Base-by-base conservation (phyloP, 164 flowering plant genomes). In the Nymphaea thermarum region DNA sequence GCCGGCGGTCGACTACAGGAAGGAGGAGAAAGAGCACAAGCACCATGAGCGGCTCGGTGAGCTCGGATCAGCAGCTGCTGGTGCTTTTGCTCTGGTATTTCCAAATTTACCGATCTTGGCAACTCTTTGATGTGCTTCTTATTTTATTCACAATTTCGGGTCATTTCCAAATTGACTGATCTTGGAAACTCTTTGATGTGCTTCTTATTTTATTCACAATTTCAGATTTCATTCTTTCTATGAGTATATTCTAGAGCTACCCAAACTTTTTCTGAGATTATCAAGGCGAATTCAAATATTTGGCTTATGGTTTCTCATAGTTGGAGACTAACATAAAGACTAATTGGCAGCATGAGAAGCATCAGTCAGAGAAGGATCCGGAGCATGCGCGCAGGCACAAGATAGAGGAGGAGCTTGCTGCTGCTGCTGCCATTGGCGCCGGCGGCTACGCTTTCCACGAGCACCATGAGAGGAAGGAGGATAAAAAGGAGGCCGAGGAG, bases 1-100 rank as follows among this genome's bases (percentile, higher is more conserved):
- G 4, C 63, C 68, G 3, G 2, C 6, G 5, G 44, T 4, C 15
- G 72, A 71, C 8, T 73, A 68, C 42, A 61, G 60, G 80, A 82
- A 82, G 71, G 91, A 89, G 73, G 80, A 78, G 81, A 85, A 86
- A 78, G 85, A 89, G 69, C 89, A 86, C 82, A 89, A 85, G 77
- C 84, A 83, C 42, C 74, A 57, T 7, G 89, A 89, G 63, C 83
- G 82, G 11, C 66, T 79, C 16, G 88, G 87, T 43, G 94, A 80
- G 79, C 68, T 80, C 5, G 87, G 85, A 0, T 77, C 79, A 10
- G 77, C 63, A 0, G 88, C 87, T 4, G 91, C 88, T 41, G 91
- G 87, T 41, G 87, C 80, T 71, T 88, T 43, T 74, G 83, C 80
- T 62, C 17, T 76, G 70, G 80, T 77, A 76, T 47, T 47, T 47